Percentiles rank a stretch among this genome's conserved stretches.
These are phyloP conservation scores for Clonostachys byssicola DNA, from an alignment of 2,329 filamentous ascomycete species.

Conservation along the genomic window DNA sequence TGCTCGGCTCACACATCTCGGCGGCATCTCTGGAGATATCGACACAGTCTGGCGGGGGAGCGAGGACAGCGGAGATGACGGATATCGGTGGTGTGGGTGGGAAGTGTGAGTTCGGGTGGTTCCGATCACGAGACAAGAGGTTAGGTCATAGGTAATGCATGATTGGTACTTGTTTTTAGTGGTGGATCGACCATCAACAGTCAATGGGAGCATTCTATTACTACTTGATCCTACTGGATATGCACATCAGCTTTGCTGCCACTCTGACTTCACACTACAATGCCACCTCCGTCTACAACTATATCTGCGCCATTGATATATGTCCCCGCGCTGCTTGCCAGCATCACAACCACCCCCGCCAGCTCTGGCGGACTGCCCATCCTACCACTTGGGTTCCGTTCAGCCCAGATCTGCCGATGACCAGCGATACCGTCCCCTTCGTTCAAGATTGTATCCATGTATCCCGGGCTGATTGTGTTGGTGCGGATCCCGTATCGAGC, in stretches of 20 bases:
- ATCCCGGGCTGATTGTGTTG: conserved; percentile 70
- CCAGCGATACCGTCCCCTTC: conserved; percentile 54
- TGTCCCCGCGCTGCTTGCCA: conserved; percentile 55
- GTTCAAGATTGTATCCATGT: conserved; percentile 75
- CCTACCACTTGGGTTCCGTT: conserved; percentile 57
- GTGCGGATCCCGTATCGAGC: conserved; percentile 65
- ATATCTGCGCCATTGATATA: conserved; percentile 69
- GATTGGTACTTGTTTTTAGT: too few relatives aligned
- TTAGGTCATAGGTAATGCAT: too few relatives aligned
- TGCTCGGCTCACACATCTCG: not conserved
- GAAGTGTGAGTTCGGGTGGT: too few relatives aligned
- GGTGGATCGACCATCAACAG: too few relatives aligned
- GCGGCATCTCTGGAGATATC: too few relatives aligned
- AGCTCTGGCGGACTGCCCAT: conserved; percentile 63
- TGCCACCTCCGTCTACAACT: conserved; percentile 54
- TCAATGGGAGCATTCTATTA: too few relatives aligned
- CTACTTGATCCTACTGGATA: too few relatives aligned
- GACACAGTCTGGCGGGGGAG: too few relatives aligned
- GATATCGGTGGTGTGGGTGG: too few relatives aligned
- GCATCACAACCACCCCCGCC: conserved; percentile 55
- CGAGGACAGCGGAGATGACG: too few relatives aligned
- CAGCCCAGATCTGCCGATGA: conserved; percentile 50
- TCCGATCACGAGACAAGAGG: too few relatives aligned
- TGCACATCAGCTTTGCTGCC: too few relatives aligned
- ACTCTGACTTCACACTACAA: not conserved